These are phyloP conservation scores for Diplodia corticola DNA, from an alignment of 2,329 filamentous ascomycete genomes.

Conservation along the genomic window DNA sequence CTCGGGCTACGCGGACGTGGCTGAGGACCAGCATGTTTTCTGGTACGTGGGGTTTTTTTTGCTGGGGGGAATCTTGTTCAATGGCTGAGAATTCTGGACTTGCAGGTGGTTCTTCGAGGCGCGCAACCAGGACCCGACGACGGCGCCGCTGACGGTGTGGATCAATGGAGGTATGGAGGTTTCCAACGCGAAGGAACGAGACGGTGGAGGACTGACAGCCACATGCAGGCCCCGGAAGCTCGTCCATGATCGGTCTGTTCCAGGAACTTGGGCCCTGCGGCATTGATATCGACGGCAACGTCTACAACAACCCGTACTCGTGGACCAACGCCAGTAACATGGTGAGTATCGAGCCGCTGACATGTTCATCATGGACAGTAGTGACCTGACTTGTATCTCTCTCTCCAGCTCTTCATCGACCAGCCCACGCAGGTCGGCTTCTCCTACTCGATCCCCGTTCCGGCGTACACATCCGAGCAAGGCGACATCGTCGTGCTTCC, in stretches of 20 bases:
- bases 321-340: conserved; percentile 67
- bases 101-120: conserved; percentile 55
- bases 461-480: conserved; percentile 40
- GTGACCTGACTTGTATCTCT: too few species aligned
- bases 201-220: not conserved
- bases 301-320: conserved; percentile 62
- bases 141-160: conserved; percentile 62
- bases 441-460: conserved; percentile 52
- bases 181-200: not conserved
- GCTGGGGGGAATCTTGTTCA: too few species aligned
- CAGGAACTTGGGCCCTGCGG: conserved; percentile 56
- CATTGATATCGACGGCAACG: conserved; percentile 47
- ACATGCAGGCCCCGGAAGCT: conserved; percentile 54
- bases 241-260: conserved; percentile 58
- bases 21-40: conserved; percentile 54
- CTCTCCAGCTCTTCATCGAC: conserved; percentile 61
- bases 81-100: not conserved
- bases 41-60: conserved; percentile 40
- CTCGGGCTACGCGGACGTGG: conserved; percentile 57
- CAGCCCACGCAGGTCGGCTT: conserved; percentile 63
- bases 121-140: conserved; percentile 49
- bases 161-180: conserved; percentile 41
- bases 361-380: too few species aligned
- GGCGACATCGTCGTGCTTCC: conserved; percentile 48
- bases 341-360: conserved; percentile 30